Evolutionary conservation across 2,329 filamentous ascomycete genomes (phyloP).

Genomic region (Harringtonia aguacate): DNA sequence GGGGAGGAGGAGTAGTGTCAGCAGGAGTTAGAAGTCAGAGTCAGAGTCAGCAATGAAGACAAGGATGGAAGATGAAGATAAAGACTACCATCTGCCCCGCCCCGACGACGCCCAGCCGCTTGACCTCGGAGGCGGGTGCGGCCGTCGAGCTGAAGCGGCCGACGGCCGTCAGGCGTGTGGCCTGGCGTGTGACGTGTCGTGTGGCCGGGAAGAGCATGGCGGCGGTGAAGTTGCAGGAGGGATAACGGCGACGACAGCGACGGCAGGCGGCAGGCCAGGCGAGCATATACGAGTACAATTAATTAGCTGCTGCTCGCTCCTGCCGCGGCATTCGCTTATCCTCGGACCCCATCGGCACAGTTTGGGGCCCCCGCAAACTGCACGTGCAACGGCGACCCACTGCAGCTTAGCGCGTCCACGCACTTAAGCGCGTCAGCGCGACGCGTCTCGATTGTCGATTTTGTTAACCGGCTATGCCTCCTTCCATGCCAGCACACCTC

Average conservation of each 20-base stretch:
- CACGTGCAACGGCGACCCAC: too few species aligned
- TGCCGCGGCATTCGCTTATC: slow-evolving; percentile 1
- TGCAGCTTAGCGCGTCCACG: too few species aligned
- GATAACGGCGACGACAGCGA: too few species aligned
- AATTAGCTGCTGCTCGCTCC: too few species aligned
- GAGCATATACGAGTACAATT: background rate
- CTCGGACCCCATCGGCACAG: slow-evolving; percentile 3
- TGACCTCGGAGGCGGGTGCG: slow-evolving; percentile 54
- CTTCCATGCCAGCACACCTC: too few species aligned
- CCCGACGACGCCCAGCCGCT: slow-evolving; percentile 81
- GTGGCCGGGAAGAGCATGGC: slow-evolving; percentile 8
- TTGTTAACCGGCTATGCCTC: too few species aligned
- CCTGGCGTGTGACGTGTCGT: slow-evolving; percentile 7
- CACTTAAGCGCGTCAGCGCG: too few species aligned
- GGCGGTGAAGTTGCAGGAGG: slow-evolving; percentile 7
- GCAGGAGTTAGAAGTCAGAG: background rate
- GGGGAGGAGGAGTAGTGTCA: background rate
- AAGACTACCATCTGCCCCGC: slow-evolving; percentile 81
- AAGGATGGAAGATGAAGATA: slow-evolving; percentile 11
- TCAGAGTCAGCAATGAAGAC: background rate
- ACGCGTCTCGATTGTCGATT: too few species aligned
- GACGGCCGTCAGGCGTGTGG: slow-evolving; percentile 25
- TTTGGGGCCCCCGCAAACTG: background rate
- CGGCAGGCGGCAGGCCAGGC: background rate
- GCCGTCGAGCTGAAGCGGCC: slow-evolving; percentile 62